Evolutionary conservation across 2,329 filamentous ascomycete species (phyloP), one percentile per base, ranked within the genome.

Genomic region (Cladorrhinum sp.): DNA sequence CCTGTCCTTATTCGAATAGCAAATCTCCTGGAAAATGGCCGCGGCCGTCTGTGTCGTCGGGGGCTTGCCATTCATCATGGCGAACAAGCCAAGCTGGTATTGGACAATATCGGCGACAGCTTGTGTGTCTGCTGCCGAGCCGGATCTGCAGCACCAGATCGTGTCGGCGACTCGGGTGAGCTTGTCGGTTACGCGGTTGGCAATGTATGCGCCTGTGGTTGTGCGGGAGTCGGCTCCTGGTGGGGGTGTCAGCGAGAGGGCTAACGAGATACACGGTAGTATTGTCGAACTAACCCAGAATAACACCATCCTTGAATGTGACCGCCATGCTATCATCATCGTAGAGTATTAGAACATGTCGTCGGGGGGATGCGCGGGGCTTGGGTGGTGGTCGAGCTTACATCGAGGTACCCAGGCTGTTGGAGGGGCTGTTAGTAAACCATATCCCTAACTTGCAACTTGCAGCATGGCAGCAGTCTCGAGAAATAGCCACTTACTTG

Each of bases 91-190:
- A 56, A 99, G 84, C 75, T 99, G 91, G 77, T 98, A 97, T 74
- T 96, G 91, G 48, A 99, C 95, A 71, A 99, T 97, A 73, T 99
- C 95, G 62, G 95, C 95, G 53, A 99, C 92, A 54, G 95, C 95
- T 78, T 99, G 95, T 62, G 95, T 99, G 74, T 99, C 95, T 68
- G 95, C 95, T 29, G 95, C 95, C 24, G 95, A 99, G 55, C 95
- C 95, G 63, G 95, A 98, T 72, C 95, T 89, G 81, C 95, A 99
- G 81, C 95, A 99, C 95, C 95, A 99, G 78, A 99, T 98, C 62
- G 93, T 98, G 77, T 99, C 95, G 79, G 96, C 91, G 63, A 99
- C 93, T 81, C 93, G 90, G 71, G 95, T 99, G 75, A 99, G 87
- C 83, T 99, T 99, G 84, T 99, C 95, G 66, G 95, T 99, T 67